Base-by-base conservation (phyloP, 192 early-diverging fungal species). In the Podochytrium sp. region DNA sequence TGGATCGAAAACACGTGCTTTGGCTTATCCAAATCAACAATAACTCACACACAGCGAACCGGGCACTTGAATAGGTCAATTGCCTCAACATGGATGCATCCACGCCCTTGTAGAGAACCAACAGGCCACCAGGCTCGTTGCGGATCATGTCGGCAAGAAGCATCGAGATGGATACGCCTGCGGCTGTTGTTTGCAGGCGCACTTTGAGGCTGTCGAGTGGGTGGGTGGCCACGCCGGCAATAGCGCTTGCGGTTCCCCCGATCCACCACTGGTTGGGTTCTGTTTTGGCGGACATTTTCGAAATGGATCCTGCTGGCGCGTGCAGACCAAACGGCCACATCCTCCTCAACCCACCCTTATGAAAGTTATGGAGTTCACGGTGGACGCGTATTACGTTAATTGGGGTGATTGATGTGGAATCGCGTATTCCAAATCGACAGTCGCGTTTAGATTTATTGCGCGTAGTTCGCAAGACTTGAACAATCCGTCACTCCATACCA, bases 31-130 rank as follows among this genome's bases (percentile, higher is more conserved):
- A 57, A 29, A 57, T 23, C 25, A 57, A 47, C 14, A 38, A 3
- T 20, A 47, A 39, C 37, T 82, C 73, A 64, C 77, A 83, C n/a
- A 83, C 74, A 34, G 68, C 80, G 38, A 83, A 79, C 27, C 82
- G 39, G 5, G 82, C 80, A 7, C 80, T 83, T 23, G 59, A 75
- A 57, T 83, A 83, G 2, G 82, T 83, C 6, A 72, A 53, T 56
- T 80, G 80, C 4, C 82, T 57, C 64, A 83, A 57, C 18, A 80
- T 52, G 1, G 47, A 59, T 14, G 82, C 82, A n/a, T 71, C 61
- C 39, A 83, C 64, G 29, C 81, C 81, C 23, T 27, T 25, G 55
- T 77, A 83, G 30, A 83, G 71, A 2, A 47, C 70, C 20, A 73
- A 16, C 33, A 65, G 16, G 34, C 82, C 82, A 38, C 79, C 80